Percentiles rank a stretch among this genome's conserved stretches.
phyloP scores from a whole-genome alignment of 306 rosid species.

The Cucumis sativus region DNA sequence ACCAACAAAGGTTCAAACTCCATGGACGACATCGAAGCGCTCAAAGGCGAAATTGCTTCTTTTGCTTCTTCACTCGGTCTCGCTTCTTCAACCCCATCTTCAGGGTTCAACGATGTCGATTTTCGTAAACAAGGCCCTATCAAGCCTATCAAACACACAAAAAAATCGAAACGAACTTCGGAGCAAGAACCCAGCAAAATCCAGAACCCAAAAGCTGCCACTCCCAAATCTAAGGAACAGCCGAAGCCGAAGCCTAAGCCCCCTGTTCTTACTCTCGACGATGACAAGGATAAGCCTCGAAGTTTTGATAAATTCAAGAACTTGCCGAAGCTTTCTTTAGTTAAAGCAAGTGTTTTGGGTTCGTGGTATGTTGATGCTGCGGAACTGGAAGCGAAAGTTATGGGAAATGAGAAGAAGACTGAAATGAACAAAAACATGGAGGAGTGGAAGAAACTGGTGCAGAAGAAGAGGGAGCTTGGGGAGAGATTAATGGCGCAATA shows the following conservation, averaged over 20 bases:
- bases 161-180: conserved; percentile 17
- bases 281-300: conserved; percentile 20
- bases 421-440: conserved; percentile 33
- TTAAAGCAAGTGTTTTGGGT: conserved; percentile 47
- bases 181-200: conserved; percentile 3
- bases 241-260: conserved; percentile 47
- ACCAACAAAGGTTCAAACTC: conserved; percentile 26
- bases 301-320: conserved; percentile 39
- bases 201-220: conserved; percentile 1
- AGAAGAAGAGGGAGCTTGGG: conserved; percentile 57
- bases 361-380: conserved; percentile 69
- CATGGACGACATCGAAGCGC: conserved; percentile 32
- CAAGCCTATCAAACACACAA: conserved; percentile 24
- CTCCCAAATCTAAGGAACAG: conserved; percentile 17
- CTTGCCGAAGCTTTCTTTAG: conserved; percentile 65
- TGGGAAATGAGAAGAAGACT: conserved; percentile 44
- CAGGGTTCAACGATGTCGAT: conserved; percentile 88
- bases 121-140: conserved; percentile 43
- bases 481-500: conserved; percentile 83
- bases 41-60: conserved; percentile 61
- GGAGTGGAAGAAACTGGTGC: conserved; percentile 61
- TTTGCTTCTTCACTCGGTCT: conserved; percentile 80
- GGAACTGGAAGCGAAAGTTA: conserved; percentile 51
- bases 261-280: conserved; percentile 36
- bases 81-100: conserved; percentile 40